Evolutionary conservation across 352 stramenopile species (phyloP).

Genomic region (Globisporangium middletonii): DNA sequence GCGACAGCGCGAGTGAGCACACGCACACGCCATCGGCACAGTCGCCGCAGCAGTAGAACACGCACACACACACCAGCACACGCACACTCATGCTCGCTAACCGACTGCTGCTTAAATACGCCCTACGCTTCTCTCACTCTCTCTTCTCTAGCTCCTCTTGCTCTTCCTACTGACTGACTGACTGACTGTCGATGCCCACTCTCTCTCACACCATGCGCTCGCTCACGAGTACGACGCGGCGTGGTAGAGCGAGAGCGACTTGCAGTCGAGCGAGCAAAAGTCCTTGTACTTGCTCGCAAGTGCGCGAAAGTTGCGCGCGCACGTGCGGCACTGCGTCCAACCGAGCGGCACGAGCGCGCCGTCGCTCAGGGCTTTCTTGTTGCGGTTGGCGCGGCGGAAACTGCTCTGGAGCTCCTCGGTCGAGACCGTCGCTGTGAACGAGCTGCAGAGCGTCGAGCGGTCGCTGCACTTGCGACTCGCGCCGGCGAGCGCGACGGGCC

Average conservation of each 20-base stretch:
- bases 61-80: no score
- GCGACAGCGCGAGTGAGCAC: constrained; percentile 4
- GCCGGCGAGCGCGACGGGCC: constrained; percentile 59
- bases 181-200: no score
- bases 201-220: no score
- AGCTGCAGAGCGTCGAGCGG: constrained; percentile 53
- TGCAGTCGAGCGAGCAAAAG: constrained; percentile 78
- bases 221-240: constrained; percentile 10
- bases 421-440: constrained; percentile 44
- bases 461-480: constrained; percentile 46
- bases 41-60: not conserved
- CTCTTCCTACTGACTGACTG: no score
- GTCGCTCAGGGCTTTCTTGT: constrained; percentile 49
- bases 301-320: constrained; percentile 49
- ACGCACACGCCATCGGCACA: not conserved
- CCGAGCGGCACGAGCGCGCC: constrained; percentile 12
- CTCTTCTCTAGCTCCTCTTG: no score
- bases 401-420: constrained; percentile 26
- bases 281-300: constrained; percentile 42
- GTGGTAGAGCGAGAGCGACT: constrained; percentile 56
- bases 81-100: no score
- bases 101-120: no score
- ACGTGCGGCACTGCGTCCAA: constrained; percentile 52
- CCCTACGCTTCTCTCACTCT: no score
- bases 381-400: constrained; percentile 13